Evolutionary conservation across 441 rosid genomes (phyloP), one percentile per base, ranked within the genome.

Genomic region (Adansonia madagascariensis): DNA sequence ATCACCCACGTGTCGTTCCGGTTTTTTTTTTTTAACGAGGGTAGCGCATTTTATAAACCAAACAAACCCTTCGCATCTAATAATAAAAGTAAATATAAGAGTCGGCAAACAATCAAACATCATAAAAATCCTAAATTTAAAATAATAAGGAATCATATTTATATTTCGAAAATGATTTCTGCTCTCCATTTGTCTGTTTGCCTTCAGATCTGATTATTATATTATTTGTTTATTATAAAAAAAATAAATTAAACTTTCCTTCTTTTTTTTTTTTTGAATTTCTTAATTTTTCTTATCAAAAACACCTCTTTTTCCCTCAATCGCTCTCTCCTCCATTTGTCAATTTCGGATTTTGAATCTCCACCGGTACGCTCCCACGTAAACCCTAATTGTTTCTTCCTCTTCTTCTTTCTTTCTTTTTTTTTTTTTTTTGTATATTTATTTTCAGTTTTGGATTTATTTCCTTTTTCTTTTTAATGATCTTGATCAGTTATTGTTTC

Each of bases 291-390:
- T 8, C 11, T 44, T 68, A 27, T 27, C 66, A 66, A n/a, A 5
- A 43, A 59, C 62, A 41, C 52, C 75, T 66, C 14, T 27, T 4
- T 65, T 57, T 74, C 9, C 46, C 75, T 77, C 71, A 82, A 44
- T 72, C 74, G 6, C 65, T 61, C 61, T 71, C 64, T 24, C 15
- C 27, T 68, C 73, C 76, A 60, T 73, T 78, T 78, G 77, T 65
- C 69, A 75, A 81, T 79, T 72, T 61, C 62, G 15, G 59, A 27
- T 27, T 17, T 31, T 71, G 62, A 71, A 52, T 71, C 63, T 35
- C 59, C 53, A 83, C 82, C 74, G 87, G 88, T 88, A 80, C 74
- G 79, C 85, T 77, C 73, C 74, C 72, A 59, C 80, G 72, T 79
- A 83, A 88, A 75, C 86, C 90, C 88, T 83, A 79, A 78, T 78